Evolutionary conservation across 495 filamentous ascomycete genomes (phyloP).

Genomic region (Platismatia glauca): DNA sequence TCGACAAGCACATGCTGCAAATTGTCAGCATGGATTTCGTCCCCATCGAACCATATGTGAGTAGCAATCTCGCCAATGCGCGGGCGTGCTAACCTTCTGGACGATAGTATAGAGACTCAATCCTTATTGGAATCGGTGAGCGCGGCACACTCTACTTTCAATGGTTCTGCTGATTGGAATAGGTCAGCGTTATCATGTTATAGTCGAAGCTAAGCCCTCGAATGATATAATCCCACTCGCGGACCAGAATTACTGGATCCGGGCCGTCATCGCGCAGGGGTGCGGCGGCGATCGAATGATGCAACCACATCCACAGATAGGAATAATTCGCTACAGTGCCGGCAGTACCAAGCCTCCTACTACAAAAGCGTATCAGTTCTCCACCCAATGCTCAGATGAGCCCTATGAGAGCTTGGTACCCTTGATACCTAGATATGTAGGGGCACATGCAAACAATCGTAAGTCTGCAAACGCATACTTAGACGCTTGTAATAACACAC

Average conservation of each 20-base stretch:
- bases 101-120: no score
- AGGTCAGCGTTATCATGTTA: conserved; percentile 62
- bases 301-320: conserved; percentile 38
- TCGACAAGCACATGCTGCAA: conserved; percentile 40
- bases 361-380: conserved; percentile 21
- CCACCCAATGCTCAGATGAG: conserved; percentile 25
- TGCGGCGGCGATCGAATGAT: conserved; percentile 28
- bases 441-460: conserved; percentile 14
- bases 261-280: conserved; percentile 42
- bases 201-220: conserved; percentile 50
- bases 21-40: conserved; percentile 44
- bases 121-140: no score
- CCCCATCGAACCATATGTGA: conserved; percentile 36
- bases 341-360: conserved; percentile 25
- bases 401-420: conserved; percentile 28
- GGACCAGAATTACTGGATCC: conserved; percentile 54
- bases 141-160: no score
- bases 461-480: conserved; percentile 23
- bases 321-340: conserved; percentile 47
- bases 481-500: no score
- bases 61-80: no score
- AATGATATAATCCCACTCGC: conserved; percentile 1
- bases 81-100: no score
- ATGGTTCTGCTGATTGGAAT: conserved; percentile 52
- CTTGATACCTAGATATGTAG: conserved; percentile 3